Conservation (phyloP, 1,284 basidiomycete species). For the Leccinum laetum region DNA sequence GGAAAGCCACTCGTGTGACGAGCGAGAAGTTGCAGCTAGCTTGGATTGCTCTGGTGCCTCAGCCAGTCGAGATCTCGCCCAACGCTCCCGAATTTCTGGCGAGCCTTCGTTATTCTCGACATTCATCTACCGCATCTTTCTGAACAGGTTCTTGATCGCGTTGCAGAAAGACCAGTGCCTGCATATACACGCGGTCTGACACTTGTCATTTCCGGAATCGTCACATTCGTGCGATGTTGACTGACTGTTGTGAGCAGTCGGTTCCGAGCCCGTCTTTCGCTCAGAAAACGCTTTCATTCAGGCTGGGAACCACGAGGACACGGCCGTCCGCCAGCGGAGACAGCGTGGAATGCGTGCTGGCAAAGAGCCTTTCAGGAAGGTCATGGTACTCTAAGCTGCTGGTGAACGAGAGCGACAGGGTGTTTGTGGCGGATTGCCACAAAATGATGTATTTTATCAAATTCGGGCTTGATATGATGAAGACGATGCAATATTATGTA, state of each 20-base stretch:
- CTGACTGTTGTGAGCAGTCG: slow-evolving; percentile 42
- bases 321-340: slow-evolving; percentile 42
- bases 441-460: too few species aligned
- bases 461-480: too few species aligned
- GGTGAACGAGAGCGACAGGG: slow-evolving; percentile 54
- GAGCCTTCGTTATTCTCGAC: slow-evolving; percentile 47
- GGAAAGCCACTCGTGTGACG: slow-evolving; percentile 12
- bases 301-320: slow-evolving; percentile 31
- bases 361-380: slow-evolving; percentile 58
- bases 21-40: background rate
- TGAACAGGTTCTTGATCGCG: slow-evolving; percentile 33
- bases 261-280: slow-evolving; percentile 45
- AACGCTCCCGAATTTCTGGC: slow-evolving; percentile 46
- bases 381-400: slow-evolving; percentile 61
- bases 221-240: slow-evolving; percentile 4
- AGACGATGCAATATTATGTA: too few species aligned
- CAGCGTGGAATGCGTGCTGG: slow-evolving; percentile 49
- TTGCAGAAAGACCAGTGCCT: slow-evolving; percentile 42
- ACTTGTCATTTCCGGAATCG: background rate
- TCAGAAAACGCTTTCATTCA: slow-evolving; percentile 39
- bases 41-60: slow-evolving; percentile 31
- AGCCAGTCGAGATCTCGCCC: slow-evolving; percentile 39
- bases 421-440: slow-evolving; percentile 48
- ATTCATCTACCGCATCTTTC: slow-evolving; percentile 43
- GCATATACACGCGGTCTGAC: slow-evolving; percentile 42